Evolutionary conservation across 2,329 filamentous ascomycete genomes (phyloP).

Genomic region (Botrytis byssoidea): DNA sequence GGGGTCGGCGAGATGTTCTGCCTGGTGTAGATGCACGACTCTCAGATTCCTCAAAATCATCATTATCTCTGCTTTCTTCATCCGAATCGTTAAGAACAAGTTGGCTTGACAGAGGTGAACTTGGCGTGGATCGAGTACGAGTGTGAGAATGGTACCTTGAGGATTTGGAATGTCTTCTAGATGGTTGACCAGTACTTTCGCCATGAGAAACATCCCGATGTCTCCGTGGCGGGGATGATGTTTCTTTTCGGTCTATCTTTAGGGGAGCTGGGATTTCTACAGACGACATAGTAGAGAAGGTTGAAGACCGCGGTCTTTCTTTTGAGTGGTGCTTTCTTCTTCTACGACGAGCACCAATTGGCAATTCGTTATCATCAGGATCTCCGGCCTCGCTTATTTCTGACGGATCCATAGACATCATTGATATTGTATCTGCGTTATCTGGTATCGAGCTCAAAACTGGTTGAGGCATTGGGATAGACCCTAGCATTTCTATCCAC

Average conservation of each 20-base stretch:
- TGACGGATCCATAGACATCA: constrained; percentile 16
- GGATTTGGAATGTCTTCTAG: constrained; percentile 8
- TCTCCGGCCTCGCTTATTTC: constrained; percentile 17
- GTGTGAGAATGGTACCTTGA: constrained; percentile 19
- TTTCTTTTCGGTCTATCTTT: constrained; percentile 10
- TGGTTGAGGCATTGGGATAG: constrained; percentile 57
- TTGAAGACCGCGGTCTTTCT: constrained; percentile 21
- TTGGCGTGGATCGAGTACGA: constrained; percentile 20
- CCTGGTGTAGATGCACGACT: constrained; percentile 18
- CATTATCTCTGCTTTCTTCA: constrained; percentile 13
- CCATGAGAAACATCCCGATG: constrained; percentile 12
- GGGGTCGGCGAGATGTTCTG: constrained; percentile 8
- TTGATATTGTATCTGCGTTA: constrained; percentile 23
- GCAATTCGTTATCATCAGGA: constrained; percentile 31
- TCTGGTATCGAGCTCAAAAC: constrained; percentile 21
- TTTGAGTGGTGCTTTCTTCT: constrained; percentile 23
- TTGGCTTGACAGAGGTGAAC: constrained; percentile 21
- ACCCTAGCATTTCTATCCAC: constrained; percentile 76
- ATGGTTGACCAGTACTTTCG: background rate
- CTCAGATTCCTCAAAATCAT: constrained; percentile 1
- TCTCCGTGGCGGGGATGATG: constrained; percentile 2
- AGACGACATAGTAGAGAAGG: constrained; percentile 10
- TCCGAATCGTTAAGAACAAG: constrained; percentile 14
- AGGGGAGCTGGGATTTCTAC: background rate
- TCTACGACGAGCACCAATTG: constrained; percentile 36